phyloP scores from a whole-genome alignment of 352 stramenopile species.

The Phytophthora podocarpi region DNA sequence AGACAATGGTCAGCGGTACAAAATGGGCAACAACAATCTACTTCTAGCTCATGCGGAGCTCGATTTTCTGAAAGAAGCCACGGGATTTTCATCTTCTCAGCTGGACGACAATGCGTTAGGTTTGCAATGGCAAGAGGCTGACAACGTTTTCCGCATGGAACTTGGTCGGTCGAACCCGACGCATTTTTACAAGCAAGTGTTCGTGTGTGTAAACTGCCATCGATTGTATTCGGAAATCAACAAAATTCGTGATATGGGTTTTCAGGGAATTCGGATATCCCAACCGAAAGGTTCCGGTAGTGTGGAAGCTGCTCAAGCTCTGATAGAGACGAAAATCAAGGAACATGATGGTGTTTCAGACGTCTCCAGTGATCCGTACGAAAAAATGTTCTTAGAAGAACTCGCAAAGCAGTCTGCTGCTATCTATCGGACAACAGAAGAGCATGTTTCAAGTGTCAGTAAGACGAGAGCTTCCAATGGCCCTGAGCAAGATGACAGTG shows the following conservation, averaged over 20 bases:
- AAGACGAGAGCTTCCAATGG: slow-evolving; percentile 2
- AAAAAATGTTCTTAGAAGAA: slow-evolving; percentile 71
- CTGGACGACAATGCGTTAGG: slow-evolving; percentile 23
- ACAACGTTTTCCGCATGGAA: slow-evolving; percentile 66
- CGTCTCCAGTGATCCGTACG: slow-evolving; percentile 35
- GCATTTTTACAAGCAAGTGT: slow-evolving; percentile 82
- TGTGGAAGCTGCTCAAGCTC: background rate
- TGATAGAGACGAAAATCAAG: background rate
- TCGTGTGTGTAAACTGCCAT: slow-evolving; percentile 77
- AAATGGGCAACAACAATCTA: slow-evolving; percentile 80
- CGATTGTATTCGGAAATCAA: slow-evolving; percentile 69
- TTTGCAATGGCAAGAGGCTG: slow-evolving; percentile 68
- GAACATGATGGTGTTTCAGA: background rate
- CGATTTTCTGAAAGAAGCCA: slow-evolving; percentile 43
- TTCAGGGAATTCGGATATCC: slow-evolving; percentile 24
- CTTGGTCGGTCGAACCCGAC: slow-evolving; percentile 66
- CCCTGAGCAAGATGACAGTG: slow-evolving; percentile 25
- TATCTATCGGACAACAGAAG: slow-evolving; percentile 1
- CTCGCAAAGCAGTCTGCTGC: slow-evolving; percentile 56
- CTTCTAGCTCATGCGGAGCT: slow-evolving; percentile 67
- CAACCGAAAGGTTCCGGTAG: background rate
- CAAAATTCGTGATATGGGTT: slow-evolving; percentile 51
- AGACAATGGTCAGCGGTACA: slow-evolving; percentile 62
- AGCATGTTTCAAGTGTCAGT: no score
- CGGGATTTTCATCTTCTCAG: background rate